These are phyloP conservation scores for Collybia sordida DNA, from an alignment of 768 basidiomycete species.

Conservation along the genomic window DNA sequence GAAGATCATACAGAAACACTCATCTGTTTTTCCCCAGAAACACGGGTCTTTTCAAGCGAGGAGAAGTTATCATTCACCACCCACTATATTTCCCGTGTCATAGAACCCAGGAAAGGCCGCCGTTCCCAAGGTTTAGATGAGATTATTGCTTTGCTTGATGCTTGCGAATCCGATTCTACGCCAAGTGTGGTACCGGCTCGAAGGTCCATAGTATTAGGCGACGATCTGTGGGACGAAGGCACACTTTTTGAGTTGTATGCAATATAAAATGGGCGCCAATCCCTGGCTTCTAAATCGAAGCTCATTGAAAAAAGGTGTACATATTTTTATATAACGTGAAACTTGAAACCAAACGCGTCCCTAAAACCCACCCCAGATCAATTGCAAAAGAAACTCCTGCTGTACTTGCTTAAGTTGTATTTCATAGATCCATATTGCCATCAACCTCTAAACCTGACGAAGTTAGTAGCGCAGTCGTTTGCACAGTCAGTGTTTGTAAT, in stretches of 20 bases:
- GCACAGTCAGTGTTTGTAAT: too few species aligned
- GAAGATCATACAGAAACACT: background rate
- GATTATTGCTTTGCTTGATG: constrained; percentile 15
- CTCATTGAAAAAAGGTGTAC: too few species aligned
- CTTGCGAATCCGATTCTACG: background rate
- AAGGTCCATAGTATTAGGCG: background rate
- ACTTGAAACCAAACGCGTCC: too few species aligned
- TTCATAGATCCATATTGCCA: too few species aligned
- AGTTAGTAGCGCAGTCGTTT: too few species aligned
- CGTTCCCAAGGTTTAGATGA: constrained; percentile 10
- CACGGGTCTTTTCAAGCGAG: constrained; percentile 4
- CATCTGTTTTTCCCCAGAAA: constrained; percentile 1
- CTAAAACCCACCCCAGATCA: too few species aligned
- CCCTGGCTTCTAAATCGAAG: too few species aligned
- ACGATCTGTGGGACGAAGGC: background rate
- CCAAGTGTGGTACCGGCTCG: background rate
- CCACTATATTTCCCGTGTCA: background rate
- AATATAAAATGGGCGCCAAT: background rate
- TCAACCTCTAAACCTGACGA: too few species aligned
- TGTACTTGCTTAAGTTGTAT: too few species aligned
- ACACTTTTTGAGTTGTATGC: background rate
- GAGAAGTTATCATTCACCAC: background rate
- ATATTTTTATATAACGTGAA: too few species aligned
- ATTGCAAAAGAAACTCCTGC: too few species aligned
- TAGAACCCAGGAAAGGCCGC: background rate